Base-by-base conservation (phyloP, 306 rosid species). In the Comarum palustre region DNA sequence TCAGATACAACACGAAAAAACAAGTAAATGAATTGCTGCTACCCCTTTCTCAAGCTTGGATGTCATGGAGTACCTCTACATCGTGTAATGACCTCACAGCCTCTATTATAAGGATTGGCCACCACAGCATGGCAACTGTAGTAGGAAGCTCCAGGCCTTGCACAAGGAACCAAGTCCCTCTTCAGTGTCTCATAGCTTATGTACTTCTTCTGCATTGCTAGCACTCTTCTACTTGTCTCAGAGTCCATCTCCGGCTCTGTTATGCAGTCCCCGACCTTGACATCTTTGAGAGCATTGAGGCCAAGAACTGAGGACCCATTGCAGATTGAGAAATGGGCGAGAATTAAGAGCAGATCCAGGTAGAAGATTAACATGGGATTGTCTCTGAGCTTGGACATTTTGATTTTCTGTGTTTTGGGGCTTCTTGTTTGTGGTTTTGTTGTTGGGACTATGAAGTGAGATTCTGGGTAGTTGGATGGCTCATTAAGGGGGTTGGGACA, bases 121-220 rank as follows among this genome's bases (percentile, higher is more conserved):
- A 32, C 84, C 16, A 77, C 86, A 63, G 85, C 74, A 76, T 91
- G 88, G 48, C 98, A 94, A 71, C 87, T 87, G 77, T 94, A 94
- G 84, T 94, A 94, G 2, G 98, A 87, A 89, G 89, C 92, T 4
- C 98, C 98, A 17, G 91, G 79, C 32, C 60, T 89, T 46, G 67
- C 88, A 74, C 98, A 94, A 0, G 98, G 98, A 75, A 86, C 87
- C 91, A 85, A 86, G 73, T 91, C 97, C 71, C 89, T 88, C 74
- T 66, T 94, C 42, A 94, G 90, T 6, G 98, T 94, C 24, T 78
- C 97, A 51, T 94, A 94, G 86, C 98, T 94, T 52, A 94, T 91
- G 71, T 79, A 94, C 82, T 60, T 94, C 79, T 77, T 94, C 85
- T 80, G 88, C 96, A 89, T 85, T 72, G 79, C 81, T 58, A 94